Percentiles rank a stretch among this genome's conserved stretches.
These are phyloP conservation scores for Nannizziopsis arthrosporioides DNA, from an alignment of 2,329 filamentous ascomycete genomes.

Conservation along the genomic window DNA sequence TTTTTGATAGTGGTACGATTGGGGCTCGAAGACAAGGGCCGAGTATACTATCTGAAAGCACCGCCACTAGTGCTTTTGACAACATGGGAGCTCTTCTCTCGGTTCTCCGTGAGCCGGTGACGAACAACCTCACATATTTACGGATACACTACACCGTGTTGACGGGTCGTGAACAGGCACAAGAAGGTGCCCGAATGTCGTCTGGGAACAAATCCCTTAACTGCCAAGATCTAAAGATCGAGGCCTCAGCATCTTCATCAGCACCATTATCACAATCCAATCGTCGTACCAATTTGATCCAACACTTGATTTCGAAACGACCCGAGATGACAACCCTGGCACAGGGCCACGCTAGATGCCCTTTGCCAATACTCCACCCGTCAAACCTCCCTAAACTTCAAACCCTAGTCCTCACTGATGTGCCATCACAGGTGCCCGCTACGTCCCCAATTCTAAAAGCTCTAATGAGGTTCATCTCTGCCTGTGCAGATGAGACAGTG, in stretches of 20 bases:
- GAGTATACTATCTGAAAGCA: too few relatives aligned
- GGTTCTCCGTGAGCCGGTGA: conserved; percentile 37
- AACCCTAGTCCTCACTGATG: conserved; percentile 46
- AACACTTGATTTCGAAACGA: conserved; percentile 30
- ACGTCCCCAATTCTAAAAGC: conserved; percentile 34
- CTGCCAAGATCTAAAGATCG: neutral
- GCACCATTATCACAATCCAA: conserved; percentile 15
- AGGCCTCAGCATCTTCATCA: neutral
- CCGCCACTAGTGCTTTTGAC: conserved; percentile 25
- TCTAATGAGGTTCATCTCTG: conserved; percentile 44
- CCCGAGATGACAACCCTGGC: conserved; percentile 17
- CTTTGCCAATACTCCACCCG: conserved; percentile 39
- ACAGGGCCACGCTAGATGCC: conserved; percentile 20
- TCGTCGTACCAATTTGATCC: conserved; percentile 25
- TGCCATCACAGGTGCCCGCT: conserved; percentile 37
- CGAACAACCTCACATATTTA: conserved; percentile 42
- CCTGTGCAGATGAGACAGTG: conserved; percentile 45
- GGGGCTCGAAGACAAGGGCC: conserved; percentile 3
- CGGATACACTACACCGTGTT: conserved; percentile 45
- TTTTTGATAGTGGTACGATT: conserved; percentile 45
- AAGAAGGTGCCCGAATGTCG: conserved; percentile 17
- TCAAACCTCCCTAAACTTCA: conserved; percentile 44
- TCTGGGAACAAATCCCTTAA: neutral
- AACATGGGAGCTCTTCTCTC: conserved; percentile 46
- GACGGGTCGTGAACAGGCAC: conserved; percentile 35